phyloP scores from a whole-genome alignment of 192 early-diverging fungal species.

The Mortierella claussenii region DNA sequence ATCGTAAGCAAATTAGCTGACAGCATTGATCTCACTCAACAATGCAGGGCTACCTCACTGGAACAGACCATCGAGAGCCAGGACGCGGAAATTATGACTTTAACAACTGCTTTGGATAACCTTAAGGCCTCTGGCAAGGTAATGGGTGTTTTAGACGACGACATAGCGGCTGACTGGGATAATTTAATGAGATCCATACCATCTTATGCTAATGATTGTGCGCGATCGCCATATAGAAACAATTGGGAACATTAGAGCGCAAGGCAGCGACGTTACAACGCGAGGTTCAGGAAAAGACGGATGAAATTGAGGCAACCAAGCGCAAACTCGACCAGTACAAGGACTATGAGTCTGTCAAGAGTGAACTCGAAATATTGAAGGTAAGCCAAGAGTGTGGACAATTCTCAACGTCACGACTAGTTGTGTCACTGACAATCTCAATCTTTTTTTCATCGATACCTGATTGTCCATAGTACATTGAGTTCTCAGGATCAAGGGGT shows the following conservation, averaged over 20 bases:
- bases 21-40: background rate
- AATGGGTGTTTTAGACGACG: too few species aligned
- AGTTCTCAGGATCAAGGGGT: slow-evolving; percentile 71
- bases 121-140: slow-evolving; percentile 37
- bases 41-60: slow-evolving; percentile 41
- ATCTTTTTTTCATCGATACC: background rate
- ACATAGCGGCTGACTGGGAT: too few species aligned
- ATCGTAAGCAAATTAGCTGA: too few species aligned
- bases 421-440: background rate
- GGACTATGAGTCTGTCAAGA: slow-evolving; percentile 89
- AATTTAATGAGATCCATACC: too few species aligned
- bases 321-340: slow-evolving; percentile 69
- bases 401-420: too few species aligned
- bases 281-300: slow-evolving; percentile 58
- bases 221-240: too few species aligned
- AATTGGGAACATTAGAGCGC: slow-evolving; percentile 48
- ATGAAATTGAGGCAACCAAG: slow-evolving; percentile 68
- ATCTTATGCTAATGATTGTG: too few species aligned
- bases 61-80: slow-evolving; percentile 54
- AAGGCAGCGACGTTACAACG: slow-evolving; percentile 26
- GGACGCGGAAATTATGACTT: slow-evolving; percentile 31
- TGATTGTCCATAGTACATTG: slow-evolving; percentile 64
- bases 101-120: slow-evolving; percentile 28
- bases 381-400: slow-evolving; percentile 31
- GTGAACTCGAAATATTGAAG: slow-evolving; percentile 87